Evolutionary conservation across 208 protist species (phyloP).

Genomic region (Trypanosoma scelopori): DNA sequence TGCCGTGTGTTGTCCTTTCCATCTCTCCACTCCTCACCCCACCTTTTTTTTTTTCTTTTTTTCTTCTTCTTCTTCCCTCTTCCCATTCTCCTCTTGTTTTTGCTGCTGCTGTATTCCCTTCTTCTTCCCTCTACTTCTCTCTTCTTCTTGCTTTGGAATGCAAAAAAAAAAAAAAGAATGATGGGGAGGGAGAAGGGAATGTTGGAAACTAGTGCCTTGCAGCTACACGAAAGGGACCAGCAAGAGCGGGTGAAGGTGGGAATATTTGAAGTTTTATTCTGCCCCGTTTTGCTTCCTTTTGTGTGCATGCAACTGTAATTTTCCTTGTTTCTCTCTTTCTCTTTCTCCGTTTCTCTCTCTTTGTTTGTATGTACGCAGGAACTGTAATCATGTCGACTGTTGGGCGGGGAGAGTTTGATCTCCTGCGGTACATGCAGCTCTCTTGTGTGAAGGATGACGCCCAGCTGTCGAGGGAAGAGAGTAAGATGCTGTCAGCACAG

Average conservation of each 20-base stretch:
- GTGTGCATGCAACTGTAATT: background rate
- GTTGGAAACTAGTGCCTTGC: too few relatives aligned
- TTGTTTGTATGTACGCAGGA: background rate
- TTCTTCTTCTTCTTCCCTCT: background rate
- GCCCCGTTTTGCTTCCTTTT: background rate
- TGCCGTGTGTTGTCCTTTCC: background rate
- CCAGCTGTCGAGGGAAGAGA: slow-evolving; percentile 11
- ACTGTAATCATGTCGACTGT: background rate
- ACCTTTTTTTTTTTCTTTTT: slow-evolving; percentile 1
- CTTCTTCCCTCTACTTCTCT: background rate
- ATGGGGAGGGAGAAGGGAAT: background rate
- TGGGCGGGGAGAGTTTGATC: slow-evolving; percentile 17
- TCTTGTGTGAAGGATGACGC: slow-evolving; percentile 18
- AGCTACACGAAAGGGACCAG: too few relatives aligned
- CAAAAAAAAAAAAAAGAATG: too few relatives aligned
- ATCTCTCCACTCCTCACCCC: background rate
- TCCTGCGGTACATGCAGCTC: slow-evolving; percentile 19
- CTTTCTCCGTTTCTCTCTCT: background rate
- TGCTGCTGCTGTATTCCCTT: background rate
- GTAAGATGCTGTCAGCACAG: background rate
- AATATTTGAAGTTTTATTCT: too few relatives aligned
- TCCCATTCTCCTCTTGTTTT: background rate
- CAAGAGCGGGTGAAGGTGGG: too few relatives aligned
- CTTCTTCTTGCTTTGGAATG: too few relatives aligned
- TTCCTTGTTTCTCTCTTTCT: background rate